Evolutionary conservation across 164 flowering plant genomes (phyloP).

Genomic region (Euptelea pleiosperma): DNA sequence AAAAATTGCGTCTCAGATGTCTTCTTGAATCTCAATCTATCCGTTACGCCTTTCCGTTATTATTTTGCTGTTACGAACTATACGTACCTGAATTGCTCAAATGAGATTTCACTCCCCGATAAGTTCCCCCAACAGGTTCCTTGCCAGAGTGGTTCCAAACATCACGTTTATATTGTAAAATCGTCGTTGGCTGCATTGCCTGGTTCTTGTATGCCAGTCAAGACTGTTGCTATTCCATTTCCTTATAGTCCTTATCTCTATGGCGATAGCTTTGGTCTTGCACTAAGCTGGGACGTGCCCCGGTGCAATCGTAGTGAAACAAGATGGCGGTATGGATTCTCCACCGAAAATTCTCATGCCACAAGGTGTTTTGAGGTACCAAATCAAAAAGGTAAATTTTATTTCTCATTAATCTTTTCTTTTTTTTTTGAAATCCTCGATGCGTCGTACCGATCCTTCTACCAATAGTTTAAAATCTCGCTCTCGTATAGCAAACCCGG

Average conservation of each 20-base stretch:
- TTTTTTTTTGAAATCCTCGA: too few relatives aligned
- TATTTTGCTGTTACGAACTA: constrained; percentile 32
- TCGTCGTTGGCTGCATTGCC: constrained; percentile 20
- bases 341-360: not conserved
- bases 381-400: not conserved
- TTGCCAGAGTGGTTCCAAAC: constrained; percentile 33
- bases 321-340: not conserved
- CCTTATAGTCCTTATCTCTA: constrained; percentile 37
- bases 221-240: constrained; percentile 40
- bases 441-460: not conserved
- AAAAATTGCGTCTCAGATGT: constrained; percentile 39
- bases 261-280: constrained; percentile 41
- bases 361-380: not conserved
- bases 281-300: constrained; percentile 38
- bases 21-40: constrained; percentile 45
- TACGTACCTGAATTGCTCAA: constrained; percentile 44
- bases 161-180: constrained; percentile 36
- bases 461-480: not conserved
- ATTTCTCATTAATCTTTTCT: not conserved
- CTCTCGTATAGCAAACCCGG: not conserved
- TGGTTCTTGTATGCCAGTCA: constrained; percentile 28
- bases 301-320: not conserved
- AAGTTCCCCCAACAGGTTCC: constrained; percentile 25
- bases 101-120: constrained; percentile 12
- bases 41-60: constrained; percentile 31